Evolutionary conservation across 176 grass and related monocot genomes (phyloP).

Genomic region (Oryza nivara): DNA sequence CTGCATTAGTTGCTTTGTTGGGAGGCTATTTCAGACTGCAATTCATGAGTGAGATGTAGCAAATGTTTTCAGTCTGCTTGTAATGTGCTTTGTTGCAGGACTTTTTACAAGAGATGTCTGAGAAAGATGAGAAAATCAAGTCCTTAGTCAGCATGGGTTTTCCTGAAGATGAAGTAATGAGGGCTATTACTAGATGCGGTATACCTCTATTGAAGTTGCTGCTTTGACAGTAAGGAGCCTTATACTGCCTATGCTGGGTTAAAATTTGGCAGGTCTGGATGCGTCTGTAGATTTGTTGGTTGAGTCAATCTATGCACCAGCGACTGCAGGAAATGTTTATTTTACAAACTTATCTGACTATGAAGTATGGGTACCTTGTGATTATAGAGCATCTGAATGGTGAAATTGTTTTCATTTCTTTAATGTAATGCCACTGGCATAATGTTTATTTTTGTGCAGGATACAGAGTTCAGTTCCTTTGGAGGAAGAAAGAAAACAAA

Average conservation of each 20-base stretch:
- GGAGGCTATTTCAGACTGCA: background rate
- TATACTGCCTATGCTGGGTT: conserved; percentile 36
- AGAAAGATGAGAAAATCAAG: conserved; percentile 54
- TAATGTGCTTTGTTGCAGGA: conserved; percentile 45
- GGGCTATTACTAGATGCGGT: conserved; percentile 88
- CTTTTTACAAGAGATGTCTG: conserved; percentile 67
- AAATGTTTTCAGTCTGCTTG: conserved; percentile 33
- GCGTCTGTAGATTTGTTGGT: conserved; percentile 56
- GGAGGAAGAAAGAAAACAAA: conserved; percentile 33
- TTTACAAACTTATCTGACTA: conserved; percentile 29
- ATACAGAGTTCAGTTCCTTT: conserved; percentile 26
- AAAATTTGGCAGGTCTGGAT: conserved; percentile 60
- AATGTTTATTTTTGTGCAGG: conserved; percentile 41
- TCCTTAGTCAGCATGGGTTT: conserved; percentile 79
- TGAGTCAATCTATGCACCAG: conserved; percentile 77
- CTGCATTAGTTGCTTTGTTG: conserved; percentile 8
- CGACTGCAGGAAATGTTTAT: conserved; percentile 39
- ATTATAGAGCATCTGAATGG: too few species aligned
- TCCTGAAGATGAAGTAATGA: conserved; percentile 56
- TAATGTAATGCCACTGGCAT: conserved; percentile 17
- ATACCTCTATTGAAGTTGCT: conserved; percentile 38
- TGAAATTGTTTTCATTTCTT: background rate
- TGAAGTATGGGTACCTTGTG: conserved; percentile 8
- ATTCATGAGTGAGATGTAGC: background rate
- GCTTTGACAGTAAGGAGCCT: background rate